Evolutionary conservation across 2,329 filamentous ascomycete genomes (phyloP).

Genomic region (Dichotomopilus funicola): DNA sequence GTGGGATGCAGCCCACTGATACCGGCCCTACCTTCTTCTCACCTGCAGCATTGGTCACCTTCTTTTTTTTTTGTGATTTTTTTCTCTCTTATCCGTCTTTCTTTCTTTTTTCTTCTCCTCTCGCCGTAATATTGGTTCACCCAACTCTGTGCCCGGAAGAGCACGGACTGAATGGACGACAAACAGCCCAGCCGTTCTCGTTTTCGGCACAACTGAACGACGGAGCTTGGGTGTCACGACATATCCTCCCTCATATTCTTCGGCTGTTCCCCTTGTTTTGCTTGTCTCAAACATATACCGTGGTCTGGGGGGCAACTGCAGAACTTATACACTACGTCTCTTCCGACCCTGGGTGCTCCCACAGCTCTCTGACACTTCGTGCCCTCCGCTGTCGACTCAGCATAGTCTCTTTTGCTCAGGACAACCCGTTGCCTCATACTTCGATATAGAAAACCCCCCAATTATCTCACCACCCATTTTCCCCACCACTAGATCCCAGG

Average conservation of each 20-base stretch:
- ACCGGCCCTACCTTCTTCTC: background rate
- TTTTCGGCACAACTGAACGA: conserved; percentile 4
- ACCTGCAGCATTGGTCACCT: background rate
- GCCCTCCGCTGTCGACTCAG: too few relatives aligned
- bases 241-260: background rate
- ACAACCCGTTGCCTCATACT: too few relatives aligned
- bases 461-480: background rate
- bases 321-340: background rate
- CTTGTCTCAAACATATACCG: too few relatives aligned
- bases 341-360: too few relatives aligned
- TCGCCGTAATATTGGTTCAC: too few relatives aligned
- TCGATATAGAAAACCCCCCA: too few relatives aligned
- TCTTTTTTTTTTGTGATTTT: conserved; percentile 4
- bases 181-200: conserved; percentile 7
- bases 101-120: too few relatives aligned
- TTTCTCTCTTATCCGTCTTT: too few relatives aligned
- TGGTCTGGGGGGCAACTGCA: too few relatives aligned
- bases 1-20: background rate
- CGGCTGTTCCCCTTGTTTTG: conserved; percentile 1
- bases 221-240: conserved; percentile 11
- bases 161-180: conserved; percentile 2
- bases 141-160: too few relatives aligned
- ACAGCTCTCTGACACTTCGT: too few relatives aligned
- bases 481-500: conserved; percentile 12
- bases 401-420: too few relatives aligned